Conservation (phyloP, 768 basidiomycete genomes). For the Pleurotus eryngii region DNA sequence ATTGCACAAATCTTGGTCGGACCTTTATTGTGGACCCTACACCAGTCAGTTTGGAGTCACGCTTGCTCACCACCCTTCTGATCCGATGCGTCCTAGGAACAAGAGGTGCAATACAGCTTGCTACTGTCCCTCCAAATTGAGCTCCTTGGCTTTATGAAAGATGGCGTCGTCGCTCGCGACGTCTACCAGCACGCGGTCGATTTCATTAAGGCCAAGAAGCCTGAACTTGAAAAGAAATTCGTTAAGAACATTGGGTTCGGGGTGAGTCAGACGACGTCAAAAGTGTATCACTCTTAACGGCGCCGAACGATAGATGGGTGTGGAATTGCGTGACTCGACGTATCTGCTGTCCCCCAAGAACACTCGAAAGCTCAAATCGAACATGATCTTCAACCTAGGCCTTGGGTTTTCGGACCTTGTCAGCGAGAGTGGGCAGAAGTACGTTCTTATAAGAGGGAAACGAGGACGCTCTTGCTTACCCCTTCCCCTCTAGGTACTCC, state of each 20-base stretch:
- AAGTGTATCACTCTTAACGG: neutral
- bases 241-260: constrained; percentile 90
- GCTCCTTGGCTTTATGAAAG: constrained; percentile 71
- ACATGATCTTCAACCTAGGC: constrained; percentile 84
- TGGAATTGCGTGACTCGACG: constrained; percentile 89
- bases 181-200: constrained; percentile 75
- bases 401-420: constrained; percentile 83
- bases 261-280: constrained; percentile 39
- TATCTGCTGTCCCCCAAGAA: constrained; percentile 86
- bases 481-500: constrained; percentile 59
- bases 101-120: constrained; percentile 85
- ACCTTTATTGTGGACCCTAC: constrained; percentile 96
- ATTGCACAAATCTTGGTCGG: constrained; percentile 88
- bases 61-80: neutral
- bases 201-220: constrained; percentile 72
- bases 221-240: constrained; percentile 80
- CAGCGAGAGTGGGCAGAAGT: constrained; percentile 80
- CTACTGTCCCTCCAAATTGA: constrained; percentile 77
- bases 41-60: constrained; percentile 45
- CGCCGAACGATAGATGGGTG: constrained; percentile 64
- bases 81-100: constrained; percentile 52
- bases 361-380: constrained; percentile 58
- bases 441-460: constrained; percentile 14
- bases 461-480: no score
- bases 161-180: constrained; percentile 73